Evolutionary conservation across 257 asterid genomes (phyloP).

Genomic region (Jaltomata sinuosa): DNA sequence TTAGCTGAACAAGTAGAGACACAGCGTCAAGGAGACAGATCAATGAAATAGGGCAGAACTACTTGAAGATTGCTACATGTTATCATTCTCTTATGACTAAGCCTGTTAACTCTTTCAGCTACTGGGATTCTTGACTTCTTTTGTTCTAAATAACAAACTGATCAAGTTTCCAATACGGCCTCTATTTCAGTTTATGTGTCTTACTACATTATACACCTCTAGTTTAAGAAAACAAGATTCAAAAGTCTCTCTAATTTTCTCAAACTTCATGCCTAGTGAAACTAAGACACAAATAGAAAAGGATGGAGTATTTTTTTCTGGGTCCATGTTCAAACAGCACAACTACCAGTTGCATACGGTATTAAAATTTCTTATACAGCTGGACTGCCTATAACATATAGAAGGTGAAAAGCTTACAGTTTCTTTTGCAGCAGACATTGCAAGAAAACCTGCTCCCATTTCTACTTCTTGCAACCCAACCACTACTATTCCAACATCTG

Average conservation of each 20-base stretch:
- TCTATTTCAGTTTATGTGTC: not conserved
- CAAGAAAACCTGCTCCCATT: constrained; percentile 99
- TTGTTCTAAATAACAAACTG: not conserved
- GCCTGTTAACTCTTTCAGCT: not conserved
- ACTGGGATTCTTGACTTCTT: not conserved
- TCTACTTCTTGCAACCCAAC: constrained; percentile 95
- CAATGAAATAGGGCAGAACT: not conserved
- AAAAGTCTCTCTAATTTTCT: not conserved
- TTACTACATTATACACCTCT: not conserved
- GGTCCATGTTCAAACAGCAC: not conserved
- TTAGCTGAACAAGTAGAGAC: not conserved
- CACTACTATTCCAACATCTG: constrained; percentile 80
- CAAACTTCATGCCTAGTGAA: not conserved
- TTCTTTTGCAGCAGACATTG: constrained; percentile 99
- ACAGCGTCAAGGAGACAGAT: not conserved
- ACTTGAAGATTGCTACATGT: not conserved
- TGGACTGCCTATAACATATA: not conserved
- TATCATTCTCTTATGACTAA: not conserved
- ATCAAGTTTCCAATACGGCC: not conserved
- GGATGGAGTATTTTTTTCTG: not conserved
- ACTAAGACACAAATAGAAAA: not conserved
- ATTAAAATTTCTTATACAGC: not conserved
- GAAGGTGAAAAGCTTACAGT: constrained; percentile 38
- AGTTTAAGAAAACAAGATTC: not conserved
- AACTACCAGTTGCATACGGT: not conserved